Evolutionary conservation across 352 stramenopile genomes (phyloP), one percentile per base, ranked within the genome.

Genomic region (Globisporangium rhizosaccharum): DNA sequence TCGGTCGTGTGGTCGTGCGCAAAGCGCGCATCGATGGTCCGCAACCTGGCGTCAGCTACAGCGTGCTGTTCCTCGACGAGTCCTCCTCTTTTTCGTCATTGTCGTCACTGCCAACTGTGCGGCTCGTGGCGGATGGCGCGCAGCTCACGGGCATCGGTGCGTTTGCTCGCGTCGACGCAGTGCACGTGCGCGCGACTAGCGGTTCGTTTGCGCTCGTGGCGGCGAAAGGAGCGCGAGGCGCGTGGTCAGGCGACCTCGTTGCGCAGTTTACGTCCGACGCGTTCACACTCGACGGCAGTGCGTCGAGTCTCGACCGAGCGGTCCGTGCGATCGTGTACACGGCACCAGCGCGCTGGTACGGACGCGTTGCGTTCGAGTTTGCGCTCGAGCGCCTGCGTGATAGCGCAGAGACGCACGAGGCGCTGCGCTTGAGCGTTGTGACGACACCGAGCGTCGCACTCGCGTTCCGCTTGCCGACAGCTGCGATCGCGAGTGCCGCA

Each of bases 51-150:
- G 51, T 52, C 36, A 53, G 48, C 45, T 69, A 59, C 46, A 59
- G 46, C 6, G 12, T 66, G 17, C 25, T 69, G 8, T 69, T 69
- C 9, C 28, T 62, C 25, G 46, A 63, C 3, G 56, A 69, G 20
- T 10, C 41, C 14, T 66, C 52, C 5, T 45, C 51, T 37, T 9
- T 15, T 17, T 2, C 33, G 25, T 12, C 49, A 14, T 23, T 6
- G 7, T 2, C 33, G 25, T 8, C 49, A 9, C 30, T 6, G 7
- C 20, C 14, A 28, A 36, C 18, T n/a, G n/a, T 20, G 3, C 14
- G 11, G 20, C 39, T 66, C 33, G 30, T 54, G 3, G 58, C 44
- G 8, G 46, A 66, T 17, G 53, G 52, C 6, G 45, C 50, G 39
- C n/a, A 30, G 12, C 49, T 69, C 6, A 57, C 48, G 25, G 53